phyloP scores from a whole-genome alignment of 148 eudicot species.

The Vaccinium corymbosum region DNA sequence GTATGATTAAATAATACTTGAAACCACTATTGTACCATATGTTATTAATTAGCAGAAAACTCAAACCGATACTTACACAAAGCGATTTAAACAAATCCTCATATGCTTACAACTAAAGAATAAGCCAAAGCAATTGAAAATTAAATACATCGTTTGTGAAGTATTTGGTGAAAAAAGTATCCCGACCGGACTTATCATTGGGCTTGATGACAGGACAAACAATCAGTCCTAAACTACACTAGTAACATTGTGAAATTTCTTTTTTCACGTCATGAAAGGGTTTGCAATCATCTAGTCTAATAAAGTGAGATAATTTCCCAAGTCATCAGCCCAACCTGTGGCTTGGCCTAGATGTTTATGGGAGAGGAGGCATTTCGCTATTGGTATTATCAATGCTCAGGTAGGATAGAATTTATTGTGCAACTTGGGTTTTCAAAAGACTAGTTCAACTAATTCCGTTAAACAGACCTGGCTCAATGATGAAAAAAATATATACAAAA shows the following conservation, averaged over 20 bases:
- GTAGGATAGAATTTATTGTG: neutral
- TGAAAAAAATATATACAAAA: neutral
- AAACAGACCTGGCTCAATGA: neutral
- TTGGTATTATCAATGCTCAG: neutral
- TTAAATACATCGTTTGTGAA: neutral
- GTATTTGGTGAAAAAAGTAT: neutral
- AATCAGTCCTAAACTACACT: neutral
- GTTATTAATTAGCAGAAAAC: neutral
- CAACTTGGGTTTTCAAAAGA: neutral
- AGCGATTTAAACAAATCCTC: neutral
- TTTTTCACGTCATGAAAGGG: neutral
- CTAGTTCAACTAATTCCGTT: neutral
- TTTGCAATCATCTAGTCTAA: neutral
- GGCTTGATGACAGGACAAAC: neutral
- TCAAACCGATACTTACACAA: neutral
- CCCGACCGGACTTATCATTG: neutral
- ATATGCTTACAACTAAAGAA: neutral
- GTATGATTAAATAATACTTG: neutral
- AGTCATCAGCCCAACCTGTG: neutral
- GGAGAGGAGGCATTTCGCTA: neutral
- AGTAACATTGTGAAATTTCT: neutral
- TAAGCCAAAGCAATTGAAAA: neutral
- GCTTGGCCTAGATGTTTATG: neutral
- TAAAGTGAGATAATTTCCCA: neutral
- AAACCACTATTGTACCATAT: neutral